A percentile compares a stretch with the other conserved stretches of the same genome.
These are phyloP conservation scores for Metschnikowia arizonensis DNA, from an alignment of 805 yeast genomes.

Conservation along the genomic window DNA sequence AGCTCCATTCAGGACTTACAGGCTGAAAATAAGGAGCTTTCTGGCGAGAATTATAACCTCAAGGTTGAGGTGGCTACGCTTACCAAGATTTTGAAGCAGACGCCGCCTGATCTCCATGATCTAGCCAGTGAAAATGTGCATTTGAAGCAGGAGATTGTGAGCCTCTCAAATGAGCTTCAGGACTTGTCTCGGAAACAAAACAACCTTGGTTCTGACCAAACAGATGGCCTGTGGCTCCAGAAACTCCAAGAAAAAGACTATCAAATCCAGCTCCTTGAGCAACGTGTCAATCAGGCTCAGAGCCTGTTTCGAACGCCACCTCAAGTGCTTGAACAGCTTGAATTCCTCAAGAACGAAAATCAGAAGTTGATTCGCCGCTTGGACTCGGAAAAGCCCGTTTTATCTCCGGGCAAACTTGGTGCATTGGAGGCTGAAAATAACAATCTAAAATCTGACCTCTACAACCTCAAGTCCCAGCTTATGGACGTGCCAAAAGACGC, in stretches of 20 bases:
- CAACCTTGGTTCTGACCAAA: not conserved
- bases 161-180: slow-evolving; percentile 8
- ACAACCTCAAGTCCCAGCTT: slow-evolving; percentile 7
- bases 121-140: slow-evolving; percentile 37
- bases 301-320: slow-evolving; percentile 12
- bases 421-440: slow-evolving; percentile 12
- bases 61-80: slow-evolving; percentile 42
- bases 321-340: slow-evolving; percentile 18
- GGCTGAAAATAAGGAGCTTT: slow-evolving; percentile 26
- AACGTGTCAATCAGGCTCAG: not conserved
- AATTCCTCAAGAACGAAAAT: slow-evolving; percentile 19
- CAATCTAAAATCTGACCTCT: slow-evolving; percentile 13
- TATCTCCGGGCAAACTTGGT: slow-evolving; percentile 4
- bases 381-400: slow-evolving; percentile 5
- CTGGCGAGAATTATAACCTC: slow-evolving; percentile 42
- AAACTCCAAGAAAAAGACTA: slow-evolving; percentile 12
- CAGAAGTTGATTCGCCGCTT: slow-evolving; percentile 18
- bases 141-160: slow-evolving; percentile 17
- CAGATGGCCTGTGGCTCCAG: slow-evolving; percentile 6
- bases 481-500: slow-evolving; percentile 12
- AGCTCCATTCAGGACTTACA: slow-evolving; percentile 24
- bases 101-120: slow-evolving; percentile 40
- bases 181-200: not conserved
- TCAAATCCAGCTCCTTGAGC: slow-evolving; percentile 10
- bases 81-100: slow-evolving; percentile 35